A percentile compares a stretch with the other conserved stretches of the same genome.
phyloP scores from a whole-genome alignment of 306 rosid genomes.

The Trifolium fragiferum region DNA sequence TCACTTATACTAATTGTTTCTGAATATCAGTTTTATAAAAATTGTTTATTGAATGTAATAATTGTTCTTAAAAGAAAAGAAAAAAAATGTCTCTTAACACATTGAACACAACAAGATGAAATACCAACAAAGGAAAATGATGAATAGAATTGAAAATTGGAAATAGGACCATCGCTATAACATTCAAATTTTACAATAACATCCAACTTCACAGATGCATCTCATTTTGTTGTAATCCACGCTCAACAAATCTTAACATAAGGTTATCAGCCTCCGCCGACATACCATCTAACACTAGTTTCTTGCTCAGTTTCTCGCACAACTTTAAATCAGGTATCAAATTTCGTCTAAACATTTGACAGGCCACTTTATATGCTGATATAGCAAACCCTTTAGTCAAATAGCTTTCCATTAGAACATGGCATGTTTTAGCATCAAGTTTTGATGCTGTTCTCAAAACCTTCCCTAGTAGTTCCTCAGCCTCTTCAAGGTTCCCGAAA shows the following conservation, averaged over 20 bases:
- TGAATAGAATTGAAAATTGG: neutral
- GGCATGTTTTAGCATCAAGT: slow-evolving; percentile 80
- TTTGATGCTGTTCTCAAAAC: slow-evolving; percentile 91
- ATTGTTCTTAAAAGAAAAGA: too few relatives aligned
- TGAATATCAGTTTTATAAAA: too few relatives aligned
- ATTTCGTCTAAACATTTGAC: slow-evolving; percentile 84
- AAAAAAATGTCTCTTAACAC: neutral
- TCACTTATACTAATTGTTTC: too few relatives aligned
- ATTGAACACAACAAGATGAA: slow-evolving; percentile 26
- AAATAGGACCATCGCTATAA: neutral
- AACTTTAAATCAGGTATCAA: slow-evolving; percentile 78
- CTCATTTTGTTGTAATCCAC: slow-evolving; percentile 61
- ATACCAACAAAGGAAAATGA: slow-evolving; percentile 29
- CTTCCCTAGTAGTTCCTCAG: slow-evolving; percentile 71
- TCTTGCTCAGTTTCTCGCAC: slow-evolving; percentile 77
- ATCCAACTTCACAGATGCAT: slow-evolving; percentile 41
- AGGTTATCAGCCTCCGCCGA: slow-evolving; percentile 80
- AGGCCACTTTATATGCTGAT: slow-evolving; percentile 81
- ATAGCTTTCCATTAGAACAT: slow-evolving; percentile 74
- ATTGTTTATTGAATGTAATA: too few relatives aligned
- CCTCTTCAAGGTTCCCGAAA: slow-evolving; percentile 76
- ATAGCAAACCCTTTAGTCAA: slow-evolving; percentile 64
- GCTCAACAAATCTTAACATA: slow-evolving; percentile 76
- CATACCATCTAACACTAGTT: slow-evolving; percentile 63
- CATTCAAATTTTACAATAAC: slow-evolving; percentile 36